Evolutionary conservation across 352 stramenopile genomes (phyloP).

Genomic region (Blastocystis sp.): DNA sequence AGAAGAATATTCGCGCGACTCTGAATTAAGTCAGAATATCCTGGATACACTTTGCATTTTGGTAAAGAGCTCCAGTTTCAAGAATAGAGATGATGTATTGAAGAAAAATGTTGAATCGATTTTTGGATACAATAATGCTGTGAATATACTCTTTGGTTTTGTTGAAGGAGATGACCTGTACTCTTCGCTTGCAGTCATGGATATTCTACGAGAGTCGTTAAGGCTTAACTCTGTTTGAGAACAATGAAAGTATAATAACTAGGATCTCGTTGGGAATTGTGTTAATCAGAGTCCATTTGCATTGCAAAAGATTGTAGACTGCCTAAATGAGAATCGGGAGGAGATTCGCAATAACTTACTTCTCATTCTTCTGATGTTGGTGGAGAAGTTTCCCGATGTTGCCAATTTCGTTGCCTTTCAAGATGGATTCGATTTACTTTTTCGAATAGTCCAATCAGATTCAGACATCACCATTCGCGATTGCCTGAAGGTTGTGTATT

Average conservation of each 20-base stretch:
- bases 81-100: neutral
- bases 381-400: constrained; percentile 53
- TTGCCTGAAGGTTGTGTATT: constrained; percentile 43
- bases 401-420: constrained; percentile 57
- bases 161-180: neutral
- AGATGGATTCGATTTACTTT: constrained; percentile 56
- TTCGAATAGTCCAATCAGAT: constrained; percentile 26
- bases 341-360: constrained; percentile 56
- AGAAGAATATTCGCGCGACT: constrained; percentile 22
- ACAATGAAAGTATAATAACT: neutral
- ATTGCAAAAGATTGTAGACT: constrained; percentile 43
- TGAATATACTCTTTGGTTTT: constrained; percentile 11
- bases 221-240: neutral
- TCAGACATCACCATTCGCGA: neutral
- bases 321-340: constrained; percentile 40
- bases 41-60: constrained; percentile 36
- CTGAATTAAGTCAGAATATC: constrained; percentile 32
- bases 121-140: neutral
- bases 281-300: constrained; percentile 29
- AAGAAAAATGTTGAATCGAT: constrained; percentile 12
- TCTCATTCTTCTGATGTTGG: neutral
- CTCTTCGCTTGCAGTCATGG: constrained; percentile 13
- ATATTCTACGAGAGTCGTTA: constrained; percentile 16
- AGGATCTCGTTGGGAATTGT: constrained; percentile 31
- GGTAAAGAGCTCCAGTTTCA: constrained; percentile 13